Conservation (phyloP, 306 rosid genomes). For the Lathyrus aphaca region DNA sequence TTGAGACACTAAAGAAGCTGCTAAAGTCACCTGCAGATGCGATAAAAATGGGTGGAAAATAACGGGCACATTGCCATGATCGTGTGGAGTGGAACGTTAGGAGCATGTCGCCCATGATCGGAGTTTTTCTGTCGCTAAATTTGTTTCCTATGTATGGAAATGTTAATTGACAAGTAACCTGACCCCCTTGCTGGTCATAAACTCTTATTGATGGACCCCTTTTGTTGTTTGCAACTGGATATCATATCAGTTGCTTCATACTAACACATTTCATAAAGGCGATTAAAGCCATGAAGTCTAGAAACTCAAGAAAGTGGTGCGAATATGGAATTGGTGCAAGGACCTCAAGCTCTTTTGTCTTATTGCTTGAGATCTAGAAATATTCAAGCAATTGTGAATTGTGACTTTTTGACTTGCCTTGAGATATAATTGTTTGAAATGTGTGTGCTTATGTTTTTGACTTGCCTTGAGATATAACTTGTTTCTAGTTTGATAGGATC, state of each 20-base stretch:
- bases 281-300: conserved; percentile 34
- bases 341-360: conserved; percentile 38
- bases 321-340: conserved; percentile 4
- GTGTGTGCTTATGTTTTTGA: conserved; percentile 9
- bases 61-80: not conserved
- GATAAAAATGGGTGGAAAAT: conserved; percentile 54
- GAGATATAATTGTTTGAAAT: conserved; percentile 28
- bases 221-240: conserved; percentile 45
- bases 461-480: conserved; percentile 27
- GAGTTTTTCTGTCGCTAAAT: conserved; percentile 9
- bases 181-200: conserved; percentile 35
- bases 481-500: too few species aligned
- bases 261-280: conserved; percentile 43
- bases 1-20: conserved; percentile 82
- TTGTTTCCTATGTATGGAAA: conserved; percentile 19
- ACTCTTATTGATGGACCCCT: conserved; percentile 41
- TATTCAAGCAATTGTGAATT: conserved; percentile 16
- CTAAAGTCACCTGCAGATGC: conserved; percentile 72
- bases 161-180: conserved; percentile 40
- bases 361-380: conserved; percentile 36
- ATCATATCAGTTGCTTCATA: conserved; percentile 35
- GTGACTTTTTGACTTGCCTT: conserved; percentile 9
- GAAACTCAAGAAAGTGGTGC: conserved; percentile 14
- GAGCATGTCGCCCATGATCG: conserved; percentile 10
- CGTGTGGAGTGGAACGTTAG: not conserved